These are phyloP conservation scores for Aspergillus neotritici DNA, from an alignment of 2,329 filamentous ascomycete genomes.

Conservation along the genomic window DNA sequence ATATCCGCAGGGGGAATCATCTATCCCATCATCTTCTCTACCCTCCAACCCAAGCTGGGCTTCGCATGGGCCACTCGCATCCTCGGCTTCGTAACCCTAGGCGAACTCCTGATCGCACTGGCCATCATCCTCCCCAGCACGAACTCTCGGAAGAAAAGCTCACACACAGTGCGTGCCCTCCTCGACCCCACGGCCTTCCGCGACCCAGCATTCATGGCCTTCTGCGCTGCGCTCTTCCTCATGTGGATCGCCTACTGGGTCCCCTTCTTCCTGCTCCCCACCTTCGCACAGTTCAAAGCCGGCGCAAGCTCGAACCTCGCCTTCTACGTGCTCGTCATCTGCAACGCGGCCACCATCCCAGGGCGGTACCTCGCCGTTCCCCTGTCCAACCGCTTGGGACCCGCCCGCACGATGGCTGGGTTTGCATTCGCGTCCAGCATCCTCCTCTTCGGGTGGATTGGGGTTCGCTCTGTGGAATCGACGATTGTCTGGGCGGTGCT, in stretches of 20 bases:
- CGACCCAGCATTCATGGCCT: conserved; percentile 5
- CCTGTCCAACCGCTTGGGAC: background rate
- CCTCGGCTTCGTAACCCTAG: too few species aligned
- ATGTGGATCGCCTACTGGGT: conserved; percentile 4
- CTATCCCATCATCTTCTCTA: too few species aligned
- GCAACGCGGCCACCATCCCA: conserved; percentile 1
- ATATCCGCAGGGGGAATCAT: background rate
- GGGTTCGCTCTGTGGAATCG: background rate
- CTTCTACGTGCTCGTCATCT: conserved; percentile 2
- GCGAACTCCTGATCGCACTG: too few species aligned
- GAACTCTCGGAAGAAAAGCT: background rate
- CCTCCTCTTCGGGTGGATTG: conserved; percentile 3
- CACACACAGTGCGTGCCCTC: background rate
- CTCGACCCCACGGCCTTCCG: conserved; percentile 3
- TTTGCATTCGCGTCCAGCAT: conserved; percentile 1
- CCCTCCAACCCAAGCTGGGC: too few species aligned
- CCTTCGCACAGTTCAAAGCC: conserved; percentile 2
- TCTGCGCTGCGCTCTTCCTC: conserved; percentile 3
- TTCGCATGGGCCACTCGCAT: too few species aligned
- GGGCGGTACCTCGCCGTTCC: conserved; percentile 1
- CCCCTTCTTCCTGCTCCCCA: conserved; percentile 4
- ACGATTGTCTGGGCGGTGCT: conserved; percentile 2
- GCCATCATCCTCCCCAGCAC: conserved; percentile 2
- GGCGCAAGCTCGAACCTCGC: conserved; percentile 3
- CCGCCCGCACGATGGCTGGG: conserved; percentile 1